Percentiles rank a stretch among this genome's conserved stretches.
Evolutionary conservation across 768 basidiomycete genomes (phyloP).

Genomic region (Russula sp.): DNA sequence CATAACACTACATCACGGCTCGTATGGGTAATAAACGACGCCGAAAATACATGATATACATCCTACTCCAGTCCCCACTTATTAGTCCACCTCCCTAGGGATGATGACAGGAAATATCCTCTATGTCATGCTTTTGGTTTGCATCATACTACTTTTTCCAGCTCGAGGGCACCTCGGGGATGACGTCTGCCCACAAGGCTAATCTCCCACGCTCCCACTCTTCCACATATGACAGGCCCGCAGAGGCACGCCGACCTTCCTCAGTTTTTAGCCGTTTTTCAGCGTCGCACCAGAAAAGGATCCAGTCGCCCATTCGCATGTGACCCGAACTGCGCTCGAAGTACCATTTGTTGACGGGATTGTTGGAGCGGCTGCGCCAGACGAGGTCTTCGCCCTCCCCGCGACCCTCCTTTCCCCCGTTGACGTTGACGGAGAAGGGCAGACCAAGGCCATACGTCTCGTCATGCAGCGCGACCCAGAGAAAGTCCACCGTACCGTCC

Average conservation of each 20-base stretch:
- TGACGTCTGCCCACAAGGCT: slow-evolving; percentile 56
- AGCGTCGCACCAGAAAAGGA: slow-evolving; percentile 97
- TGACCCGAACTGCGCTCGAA: slow-evolving; percentile 94
- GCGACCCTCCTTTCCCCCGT: slow-evolving; percentile 83
- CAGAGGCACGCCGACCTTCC: slow-evolving; percentile 54
- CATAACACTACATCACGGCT: not conserved
- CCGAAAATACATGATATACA: slow-evolving; percentile 9
- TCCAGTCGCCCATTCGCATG: slow-evolving; percentile 77
- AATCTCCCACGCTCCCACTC: slow-evolving; percentile 71
- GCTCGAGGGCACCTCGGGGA: slow-evolving; percentile 66
- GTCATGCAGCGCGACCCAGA: slow-evolving; percentile 98
- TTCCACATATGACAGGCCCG: slow-evolving; percentile 64
- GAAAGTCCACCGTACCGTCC: slow-evolving; percentile 97
- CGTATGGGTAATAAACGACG: slow-evolving; percentile 1
- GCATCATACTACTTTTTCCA: slow-evolving; percentile 44
- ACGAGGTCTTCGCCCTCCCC: slow-evolving; percentile 93
- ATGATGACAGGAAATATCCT: not conserved
- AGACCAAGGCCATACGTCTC: slow-evolving; percentile 96
- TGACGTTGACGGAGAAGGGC: slow-evolving; percentile 89
- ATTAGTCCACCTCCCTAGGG: not conserved
- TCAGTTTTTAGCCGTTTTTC: slow-evolving; percentile 76
- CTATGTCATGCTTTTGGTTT: not conserved
- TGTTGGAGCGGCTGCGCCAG: slow-evolving; percentile 89
- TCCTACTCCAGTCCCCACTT: not conserved
- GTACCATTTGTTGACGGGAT: slow-evolving; percentile 99